These are phyloP conservation scores for Amanita pseudoporphyria DNA, from an alignment of 768 basidiomycete genomes.

Conservation along the genomic window DNA sequence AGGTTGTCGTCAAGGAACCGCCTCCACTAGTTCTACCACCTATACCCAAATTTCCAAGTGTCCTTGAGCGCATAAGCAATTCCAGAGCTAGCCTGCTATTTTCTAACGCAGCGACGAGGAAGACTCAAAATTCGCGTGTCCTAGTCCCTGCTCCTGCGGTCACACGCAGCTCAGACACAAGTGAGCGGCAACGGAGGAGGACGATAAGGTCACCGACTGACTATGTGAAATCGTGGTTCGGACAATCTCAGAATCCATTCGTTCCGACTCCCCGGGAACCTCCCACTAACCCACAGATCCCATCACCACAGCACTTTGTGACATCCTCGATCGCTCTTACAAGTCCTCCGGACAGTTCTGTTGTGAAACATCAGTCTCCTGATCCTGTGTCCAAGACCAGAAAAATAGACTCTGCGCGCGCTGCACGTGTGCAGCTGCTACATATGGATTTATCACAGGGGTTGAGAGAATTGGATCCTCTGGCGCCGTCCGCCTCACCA, in stretches of 20 bases:
- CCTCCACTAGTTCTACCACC: conserved; percentile 19
- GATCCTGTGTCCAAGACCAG: not conserved
- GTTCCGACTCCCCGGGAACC: not conserved
- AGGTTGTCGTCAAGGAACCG: conserved; percentile 14
- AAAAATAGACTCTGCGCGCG: not conserved
- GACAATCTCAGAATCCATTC: not conserved
- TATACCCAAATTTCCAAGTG: conserved; percentile 25
- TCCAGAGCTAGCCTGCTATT: conserved; percentile 16
- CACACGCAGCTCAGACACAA: not conserved
- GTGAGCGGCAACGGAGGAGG: not conserved
- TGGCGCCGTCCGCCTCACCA: not conserved
- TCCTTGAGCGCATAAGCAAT: conserved; percentile 22
- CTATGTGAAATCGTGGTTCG: not conserved
- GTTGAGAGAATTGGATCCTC: not conserved
- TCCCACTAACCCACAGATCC: not conserved
- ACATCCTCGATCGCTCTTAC: not conserved
- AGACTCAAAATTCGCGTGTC: conserved; percentile 1
- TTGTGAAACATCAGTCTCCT: not conserved
- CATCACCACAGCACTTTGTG: not conserved
- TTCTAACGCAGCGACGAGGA: conserved; percentile 2
- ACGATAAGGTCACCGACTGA: not conserved
- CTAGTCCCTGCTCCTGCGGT: not conserved
- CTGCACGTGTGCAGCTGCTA: conserved; percentile 1
- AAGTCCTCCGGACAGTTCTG: not conserved
- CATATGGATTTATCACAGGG: conserved; percentile 5